phyloP scores from a whole-genome alignment of 352 stramenopile genomes.

The Phytopythium boreale region DNA sequence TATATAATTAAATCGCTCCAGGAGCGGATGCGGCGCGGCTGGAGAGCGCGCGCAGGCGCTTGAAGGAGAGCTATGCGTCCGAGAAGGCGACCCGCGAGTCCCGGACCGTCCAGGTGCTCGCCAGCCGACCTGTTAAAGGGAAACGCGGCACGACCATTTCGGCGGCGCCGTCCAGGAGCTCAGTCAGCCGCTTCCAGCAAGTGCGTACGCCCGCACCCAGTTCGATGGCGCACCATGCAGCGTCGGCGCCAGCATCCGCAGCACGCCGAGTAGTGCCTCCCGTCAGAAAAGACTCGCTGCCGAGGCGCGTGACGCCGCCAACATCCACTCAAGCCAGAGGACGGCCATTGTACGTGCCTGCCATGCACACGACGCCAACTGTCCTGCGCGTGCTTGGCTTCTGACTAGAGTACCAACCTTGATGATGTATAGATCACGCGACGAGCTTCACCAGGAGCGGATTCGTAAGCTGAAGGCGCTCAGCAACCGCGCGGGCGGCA shows the following conservation, averaged over 20 bases:
- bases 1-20: neutral
- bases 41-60: conserved; percentile 64
- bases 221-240: conserved; percentile 13
- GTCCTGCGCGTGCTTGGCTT: neutral
- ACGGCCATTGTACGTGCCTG: conserved; percentile 1
- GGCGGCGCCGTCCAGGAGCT: conserved; percentile 51
- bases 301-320: neutral
- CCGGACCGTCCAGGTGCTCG: conserved; percentile 73
- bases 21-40: conserved; percentile 37
- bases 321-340: neutral
- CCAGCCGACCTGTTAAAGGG: conserved; percentile 46
- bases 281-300: neutral
- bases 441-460: conserved; percentile 55
- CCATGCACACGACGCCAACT: too few species aligned
- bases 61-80: conserved; percentile 75
- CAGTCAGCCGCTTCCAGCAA: conserved; percentile 34
- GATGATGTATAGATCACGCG: conserved; percentile 31
- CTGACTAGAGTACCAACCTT: conserved; percentile 2
- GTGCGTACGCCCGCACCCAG: conserved; percentile 19
- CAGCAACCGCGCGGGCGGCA: conserved; percentile 1
- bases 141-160: conserved; percentile 62
- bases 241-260: conserved; percentile 22
- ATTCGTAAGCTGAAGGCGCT: conserved; percentile 8
- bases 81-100: conserved; percentile 71
- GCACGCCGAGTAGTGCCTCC: conserved; percentile 23